Evolutionary conservation across 2,329 filamentous ascomycete species (phyloP).

Genomic region (Clarireedia paspali): DNA sequence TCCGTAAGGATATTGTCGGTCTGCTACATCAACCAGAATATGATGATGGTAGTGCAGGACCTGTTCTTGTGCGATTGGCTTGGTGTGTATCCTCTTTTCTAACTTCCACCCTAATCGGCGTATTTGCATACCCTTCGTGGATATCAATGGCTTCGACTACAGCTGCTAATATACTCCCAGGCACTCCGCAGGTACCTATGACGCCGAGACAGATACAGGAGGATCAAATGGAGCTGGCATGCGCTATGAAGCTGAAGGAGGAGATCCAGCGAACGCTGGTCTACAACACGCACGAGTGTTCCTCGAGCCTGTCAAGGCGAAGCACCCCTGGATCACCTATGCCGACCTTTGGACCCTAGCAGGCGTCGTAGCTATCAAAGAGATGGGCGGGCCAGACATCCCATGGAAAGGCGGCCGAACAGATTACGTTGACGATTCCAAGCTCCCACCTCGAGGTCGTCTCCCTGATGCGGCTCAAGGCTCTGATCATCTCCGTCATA

Average conservation of each 20-base stretch:
- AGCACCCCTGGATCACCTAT: constrained; percentile 57
- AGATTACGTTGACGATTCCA: constrained; percentile 53
- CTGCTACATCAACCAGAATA: constrained; percentile 53
- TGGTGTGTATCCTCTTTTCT: constrained; percentile 38
- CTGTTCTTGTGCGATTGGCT: constrained; percentile 55
- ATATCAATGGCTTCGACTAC: neutral
- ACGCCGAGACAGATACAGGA: constrained; percentile 49
- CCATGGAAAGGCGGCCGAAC: constrained; percentile 51
- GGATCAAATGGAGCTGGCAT: constrained; percentile 59
- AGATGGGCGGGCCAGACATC: constrained; percentile 52
- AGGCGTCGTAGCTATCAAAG: constrained; percentile 48
- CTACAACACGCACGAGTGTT: constrained; percentile 56
- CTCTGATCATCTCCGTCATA: constrained; percentile 44
- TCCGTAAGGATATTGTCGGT: constrained; percentile 1
- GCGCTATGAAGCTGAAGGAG: constrained; percentile 57
- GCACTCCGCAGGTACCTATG: constrained; percentile 59
- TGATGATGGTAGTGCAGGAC: constrained; percentile 57
- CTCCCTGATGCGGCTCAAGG: constrained; percentile 47
- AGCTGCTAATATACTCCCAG: constrained; percentile 27
- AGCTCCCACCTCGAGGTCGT: constrained; percentile 49
- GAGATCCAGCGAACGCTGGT: constrained; percentile 57
- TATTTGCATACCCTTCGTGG: neutral
- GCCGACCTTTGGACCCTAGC: constrained; percentile 59
- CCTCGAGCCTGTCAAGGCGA: constrained; percentile 52
- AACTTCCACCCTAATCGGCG: neutral